These are phyloP conservation scores for Phytophthora melonis DNA, from an alignment of 352 stramenopile species.

Conservation along the genomic window DNA sequence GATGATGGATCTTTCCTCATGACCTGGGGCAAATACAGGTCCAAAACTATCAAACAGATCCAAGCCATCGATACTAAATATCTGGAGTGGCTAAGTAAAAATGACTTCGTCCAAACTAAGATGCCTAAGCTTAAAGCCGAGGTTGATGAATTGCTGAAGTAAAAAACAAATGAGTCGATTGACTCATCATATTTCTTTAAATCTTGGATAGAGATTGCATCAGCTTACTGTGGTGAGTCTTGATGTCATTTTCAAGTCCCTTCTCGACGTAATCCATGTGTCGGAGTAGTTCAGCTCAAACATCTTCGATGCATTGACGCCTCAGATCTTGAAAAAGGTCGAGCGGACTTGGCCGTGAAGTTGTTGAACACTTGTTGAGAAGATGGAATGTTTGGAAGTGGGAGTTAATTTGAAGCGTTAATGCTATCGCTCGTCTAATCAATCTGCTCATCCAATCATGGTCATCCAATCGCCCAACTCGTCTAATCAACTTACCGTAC, in stretches of 20 bases:
- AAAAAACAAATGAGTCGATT: background rate
- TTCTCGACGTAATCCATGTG: background rate
- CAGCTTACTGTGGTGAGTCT: background rate
- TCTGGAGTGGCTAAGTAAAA: background rate
- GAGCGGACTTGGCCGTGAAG: too few relatives aligned
- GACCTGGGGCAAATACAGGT: too few relatives aligned
- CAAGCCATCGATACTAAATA: slow-evolving; percentile 4
- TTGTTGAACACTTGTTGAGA: too few relatives aligned
- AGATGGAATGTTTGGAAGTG: too few relatives aligned
- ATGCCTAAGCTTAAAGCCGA: slow-evolving; percentile 5
- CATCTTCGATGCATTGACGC: background rate
- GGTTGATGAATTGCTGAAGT: slow-evolving; percentile 5
- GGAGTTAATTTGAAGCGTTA: too few relatives aligned
- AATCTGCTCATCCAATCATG: too few relatives aligned
- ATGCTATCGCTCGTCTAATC: too few relatives aligned
- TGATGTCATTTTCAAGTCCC: background rate
- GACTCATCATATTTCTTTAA: background rate
- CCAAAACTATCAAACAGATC: slow-evolving; percentile 13
- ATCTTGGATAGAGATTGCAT: too few relatives aligned
- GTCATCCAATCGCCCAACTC: too few relatives aligned
- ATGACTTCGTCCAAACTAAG: slow-evolving; percentile 3
- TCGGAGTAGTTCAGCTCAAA: background rate
- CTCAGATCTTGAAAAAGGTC: too few relatives aligned
- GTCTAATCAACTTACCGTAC: too few relatives aligned
- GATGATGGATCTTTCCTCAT: too few relatives aligned